Percentiles rank a stretch among this genome's conserved stretches.
Evolutionary conservation across 768 basidiomycete species (phyloP).

Genomic region (Lactarius vividus): DNA sequence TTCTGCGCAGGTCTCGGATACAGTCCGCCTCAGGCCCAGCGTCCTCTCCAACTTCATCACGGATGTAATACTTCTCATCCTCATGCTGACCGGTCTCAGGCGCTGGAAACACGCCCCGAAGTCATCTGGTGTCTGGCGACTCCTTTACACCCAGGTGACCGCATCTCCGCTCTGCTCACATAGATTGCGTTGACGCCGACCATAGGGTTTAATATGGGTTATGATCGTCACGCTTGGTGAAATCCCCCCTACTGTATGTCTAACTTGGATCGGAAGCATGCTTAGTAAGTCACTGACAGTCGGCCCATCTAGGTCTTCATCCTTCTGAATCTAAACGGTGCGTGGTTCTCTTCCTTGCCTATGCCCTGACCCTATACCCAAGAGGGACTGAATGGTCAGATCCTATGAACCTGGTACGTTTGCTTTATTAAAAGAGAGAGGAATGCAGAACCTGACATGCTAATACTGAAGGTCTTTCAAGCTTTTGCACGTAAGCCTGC

Average conservation of each 20-base stretch:
- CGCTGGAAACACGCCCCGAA: conserved; percentile 9
- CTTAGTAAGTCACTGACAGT: background rate
- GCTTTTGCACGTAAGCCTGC: conserved; percentile 6
- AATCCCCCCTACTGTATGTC: conserved; percentile 18
- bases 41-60: conserved; percentile 10
- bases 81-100: conserved; percentile 18
- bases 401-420: conserved; percentile 23
- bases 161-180: background rate
- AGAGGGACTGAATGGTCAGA: background rate
- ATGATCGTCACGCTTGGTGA: conserved; percentile 15
- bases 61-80: conserved; percentile 18
- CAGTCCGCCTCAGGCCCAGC: background rate
- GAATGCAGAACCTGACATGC: background rate
- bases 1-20: background rate
- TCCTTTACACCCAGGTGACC: conserved; percentile 16
- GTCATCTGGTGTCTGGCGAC: conserved; percentile 7
- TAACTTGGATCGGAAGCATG: background rate
- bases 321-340: conserved; percentile 23
- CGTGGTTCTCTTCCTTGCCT: background rate
- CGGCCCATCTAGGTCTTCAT: conserved; percentile 13
- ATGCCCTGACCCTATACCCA: background rate
- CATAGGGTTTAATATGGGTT: conserved; percentile 16
- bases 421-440: background rate
- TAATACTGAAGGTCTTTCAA: conserved; percentile 16
- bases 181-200: conserved; percentile 1